Evolutionary conservation across 2,329 filamentous ascomycete species (phyloP).

Genomic region (Arachnomyces sp.): DNA sequence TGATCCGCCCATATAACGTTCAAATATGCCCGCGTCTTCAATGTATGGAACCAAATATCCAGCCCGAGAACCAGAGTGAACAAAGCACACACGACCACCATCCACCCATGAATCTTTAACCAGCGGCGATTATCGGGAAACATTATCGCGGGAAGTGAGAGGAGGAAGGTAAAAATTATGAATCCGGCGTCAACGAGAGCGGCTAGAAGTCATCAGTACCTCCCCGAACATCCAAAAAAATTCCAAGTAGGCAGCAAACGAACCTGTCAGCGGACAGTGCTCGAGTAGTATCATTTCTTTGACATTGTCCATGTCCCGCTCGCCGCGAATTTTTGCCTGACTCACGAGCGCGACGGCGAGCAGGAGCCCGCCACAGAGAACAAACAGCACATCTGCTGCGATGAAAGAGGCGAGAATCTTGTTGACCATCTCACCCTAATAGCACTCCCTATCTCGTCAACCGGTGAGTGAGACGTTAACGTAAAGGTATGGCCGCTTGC

Average conservation of each 20-base stretch:
- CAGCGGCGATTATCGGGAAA: slow-evolving; percentile 59
- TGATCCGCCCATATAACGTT: slow-evolving; percentile 54
- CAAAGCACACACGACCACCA: slow-evolving; percentile 54
- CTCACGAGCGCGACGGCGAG: slow-evolving; percentile 48
- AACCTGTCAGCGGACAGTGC: slow-evolving; percentile 48
- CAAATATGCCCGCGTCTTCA: slow-evolving; percentile 59
- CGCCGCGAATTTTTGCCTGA: slow-evolving; percentile 33
- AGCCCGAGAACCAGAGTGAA: slow-evolving; percentile 62
- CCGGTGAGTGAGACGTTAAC: neutral
- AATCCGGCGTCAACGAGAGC: slow-evolving; percentile 66
- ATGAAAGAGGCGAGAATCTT: slow-evolving; percentile 48
- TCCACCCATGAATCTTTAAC: slow-evolving; percentile 62
- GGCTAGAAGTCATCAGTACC: slow-evolving; percentile 35
- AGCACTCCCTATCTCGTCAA: neutral
- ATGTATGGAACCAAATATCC: slow-evolving; percentile 64
- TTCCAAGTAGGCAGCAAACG: slow-evolving; percentile 17
- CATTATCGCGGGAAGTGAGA: slow-evolving; percentile 64
- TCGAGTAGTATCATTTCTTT: slow-evolving; percentile 45
- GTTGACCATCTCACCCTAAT: slow-evolving; percentile 36
- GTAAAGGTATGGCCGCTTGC: neutral
- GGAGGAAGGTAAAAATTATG: slow-evolving; percentile 61
- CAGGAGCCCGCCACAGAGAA: slow-evolving; percentile 44
- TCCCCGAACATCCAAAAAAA: slow-evolving; percentile 5
- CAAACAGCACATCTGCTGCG: slow-evolving; percentile 45
- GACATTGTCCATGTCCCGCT: slow-evolving; percentile 42